Percentiles rank a stretch among this genome's conserved stretches.
These are phyloP conservation scores for Pythium sp. DNA, from an alignment of 352 stramenopile genomes.

Conservation along the genomic window DNA sequence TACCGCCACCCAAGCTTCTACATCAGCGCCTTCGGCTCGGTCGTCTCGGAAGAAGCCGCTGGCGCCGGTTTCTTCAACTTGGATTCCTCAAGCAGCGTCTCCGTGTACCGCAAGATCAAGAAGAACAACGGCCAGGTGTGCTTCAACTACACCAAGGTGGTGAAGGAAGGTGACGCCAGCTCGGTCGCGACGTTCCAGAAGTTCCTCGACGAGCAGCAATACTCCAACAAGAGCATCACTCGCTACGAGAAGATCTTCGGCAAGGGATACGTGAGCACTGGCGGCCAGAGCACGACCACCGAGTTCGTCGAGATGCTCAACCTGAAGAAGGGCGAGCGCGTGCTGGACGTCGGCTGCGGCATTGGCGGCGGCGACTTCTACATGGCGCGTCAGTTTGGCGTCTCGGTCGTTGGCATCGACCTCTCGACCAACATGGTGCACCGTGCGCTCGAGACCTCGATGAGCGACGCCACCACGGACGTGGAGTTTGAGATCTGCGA, in stretches of 20 bases:
- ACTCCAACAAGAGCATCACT: conserved; percentile 66
- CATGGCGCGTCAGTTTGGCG: conserved; percentile 87
- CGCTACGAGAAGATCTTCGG: conserved; percentile 80
- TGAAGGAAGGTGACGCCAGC: conserved; percentile 38
- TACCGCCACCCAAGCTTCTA: conserved; percentile 75
- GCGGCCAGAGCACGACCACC: conserved; percentile 59
- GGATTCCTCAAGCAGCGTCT: conserved; percentile 63
- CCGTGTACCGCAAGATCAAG: conserved; percentile 72
- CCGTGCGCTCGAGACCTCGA: conserved; percentile 60
- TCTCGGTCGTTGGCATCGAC: conserved; percentile 72
- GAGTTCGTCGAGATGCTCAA: conserved; percentile 72
- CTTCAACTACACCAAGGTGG: conserved; percentile 62
- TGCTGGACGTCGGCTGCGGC: conserved; percentile 90
- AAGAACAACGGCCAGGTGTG: conserved; percentile 83
- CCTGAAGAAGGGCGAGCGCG: conserved; percentile 51
- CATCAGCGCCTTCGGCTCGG: conserved; percentile 46
- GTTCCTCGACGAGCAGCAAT: conserved; percentile 71
- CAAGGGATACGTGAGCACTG: conserved; percentile 66
- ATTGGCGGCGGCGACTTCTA: conserved; percentile 90
- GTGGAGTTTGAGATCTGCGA: conserved; percentile 76
- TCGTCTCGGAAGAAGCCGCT: conserved; percentile 40
- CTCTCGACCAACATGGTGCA: conserved; percentile 79
- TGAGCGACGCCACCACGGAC: conserved; percentile 42
- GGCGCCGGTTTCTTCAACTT: conserved; percentile 53
- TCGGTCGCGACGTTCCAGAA: conserved; percentile 59